phyloP scores from a whole-genome alignment of 208 protist species.

The Phytomonas francai region DNA sequence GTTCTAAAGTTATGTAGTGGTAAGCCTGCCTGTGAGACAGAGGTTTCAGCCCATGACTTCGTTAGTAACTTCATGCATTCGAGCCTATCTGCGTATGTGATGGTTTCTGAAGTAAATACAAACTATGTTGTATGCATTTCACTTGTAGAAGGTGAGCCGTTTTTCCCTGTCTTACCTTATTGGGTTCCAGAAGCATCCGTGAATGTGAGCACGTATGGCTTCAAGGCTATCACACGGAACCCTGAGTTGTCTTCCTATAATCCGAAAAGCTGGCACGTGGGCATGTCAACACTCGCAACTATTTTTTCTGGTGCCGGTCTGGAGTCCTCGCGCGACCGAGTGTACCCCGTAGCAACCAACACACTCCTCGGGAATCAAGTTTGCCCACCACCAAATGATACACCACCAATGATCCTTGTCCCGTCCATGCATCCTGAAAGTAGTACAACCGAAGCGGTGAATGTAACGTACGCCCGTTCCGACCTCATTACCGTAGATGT shows the following conservation, averaged over 20 bases:
- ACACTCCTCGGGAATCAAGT: constrained; percentile 32
- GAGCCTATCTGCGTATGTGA: constrained; percentile 19
- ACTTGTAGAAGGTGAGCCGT: constrained; percentile 23
- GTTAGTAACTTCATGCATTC: constrained; percentile 19
- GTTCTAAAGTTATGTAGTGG: constrained; percentile 38
- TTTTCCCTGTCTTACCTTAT: constrained; percentile 52
- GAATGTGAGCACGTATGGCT: constrained; percentile 34
- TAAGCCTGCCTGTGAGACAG: constrained; percentile 44
- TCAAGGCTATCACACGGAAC: constrained; percentile 31
- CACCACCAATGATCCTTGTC: constrained; percentile 24
- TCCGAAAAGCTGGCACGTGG: constrained; percentile 62
- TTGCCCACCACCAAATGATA: constrained; percentile 34
- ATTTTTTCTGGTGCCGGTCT: constrained; percentile 51
- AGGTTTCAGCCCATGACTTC: constrained; percentile 32
- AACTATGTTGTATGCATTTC: constrained; percentile 68
- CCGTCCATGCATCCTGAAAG: constrained; percentile 20
- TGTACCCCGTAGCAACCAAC: constrained; percentile 33
- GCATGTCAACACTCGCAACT: constrained; percentile 31
- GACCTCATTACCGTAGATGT: constrained; percentile 25
- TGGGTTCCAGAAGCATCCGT: constrained; percentile 11
- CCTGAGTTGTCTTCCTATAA: constrained; percentile 18
- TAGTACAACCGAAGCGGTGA: constrained; percentile 19
- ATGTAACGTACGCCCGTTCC: constrained; percentile 32
- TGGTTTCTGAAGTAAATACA: constrained; percentile 11
- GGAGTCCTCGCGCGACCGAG: constrained; percentile 28